Evolutionary conservation across 345 rosid genomes (phyloP), one percentile per base, ranked within the genome.

Genomic region (Citrus mangshanensis): DNA sequence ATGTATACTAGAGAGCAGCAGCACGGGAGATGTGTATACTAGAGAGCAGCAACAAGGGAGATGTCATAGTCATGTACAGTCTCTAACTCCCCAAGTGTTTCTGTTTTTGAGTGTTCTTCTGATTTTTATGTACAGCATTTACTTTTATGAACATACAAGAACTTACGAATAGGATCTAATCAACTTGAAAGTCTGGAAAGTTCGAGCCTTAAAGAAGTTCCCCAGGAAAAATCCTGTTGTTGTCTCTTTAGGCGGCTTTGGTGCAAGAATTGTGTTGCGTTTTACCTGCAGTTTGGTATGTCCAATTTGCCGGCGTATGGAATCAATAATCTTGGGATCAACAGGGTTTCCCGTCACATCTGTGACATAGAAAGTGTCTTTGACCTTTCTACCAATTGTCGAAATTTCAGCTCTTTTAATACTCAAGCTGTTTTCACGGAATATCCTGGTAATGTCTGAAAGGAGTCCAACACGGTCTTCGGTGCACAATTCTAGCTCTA

Each of bases 351-450:
- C 93, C 0, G 89, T 75, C 72, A 81, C 88, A 66, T 88, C 95
- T 2, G 89, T 82, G 70, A 91, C 92, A 40, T 85, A 82, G 81
- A 89, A 88, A 5, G 82, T 88, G 80, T 87, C 86, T 60, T 83
- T 77, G 9, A 88, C 90, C 76, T 84, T 88, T 64, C 88, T 86
- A 1, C 80, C 81, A 54, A 73, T 82, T 4, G 90, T 89, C 4
- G 86, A 83, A 49, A 91, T 84, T 78, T 89, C 86, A 25, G 95
- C 95, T 78, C 92, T 87, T 74, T 16, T 88, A 75, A 89, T 81
- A 70, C 81, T 84, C 62, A 89, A 72, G 37, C 95, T 80, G 62
- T 89, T 89, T 77, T 91, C 93, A 0, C 95, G 87, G 70, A 91
- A 83, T 70, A 89, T 79, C 70, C 93, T 82, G 24, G 93, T 91